A percentile compares a stretch with the other conserved stretches of the same genome.
Conservation (phyloP, 1,284 basidiomycete genomes). For the Mycosarcoma mackinlayi region DNA sequence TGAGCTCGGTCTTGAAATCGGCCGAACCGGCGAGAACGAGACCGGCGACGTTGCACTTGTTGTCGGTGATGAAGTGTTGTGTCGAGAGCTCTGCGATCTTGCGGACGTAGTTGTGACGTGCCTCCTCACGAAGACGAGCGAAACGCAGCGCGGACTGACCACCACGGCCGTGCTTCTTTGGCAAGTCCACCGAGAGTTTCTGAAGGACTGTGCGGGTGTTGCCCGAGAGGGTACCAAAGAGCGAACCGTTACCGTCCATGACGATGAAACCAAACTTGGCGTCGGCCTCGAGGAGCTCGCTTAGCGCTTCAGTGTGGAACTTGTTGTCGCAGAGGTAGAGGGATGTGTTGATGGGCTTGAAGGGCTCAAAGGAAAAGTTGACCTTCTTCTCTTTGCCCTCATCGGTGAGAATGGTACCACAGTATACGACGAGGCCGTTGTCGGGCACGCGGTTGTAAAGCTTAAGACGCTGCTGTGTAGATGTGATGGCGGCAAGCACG, state of each 20-base stretch:
- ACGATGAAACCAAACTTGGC: conserved; percentile 99
- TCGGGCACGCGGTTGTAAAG: conserved; percentile 89
- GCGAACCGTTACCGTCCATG: conserved; percentile 97
- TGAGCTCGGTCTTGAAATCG: conserved; percentile 98
- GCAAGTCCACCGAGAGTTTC: conserved; percentile 98
- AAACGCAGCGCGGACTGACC: conserved; percentile 99
- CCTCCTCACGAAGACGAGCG: conserved; percentile 98
- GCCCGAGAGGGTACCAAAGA: conserved; percentile 94
- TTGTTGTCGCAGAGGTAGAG: conserved; percentile 99
- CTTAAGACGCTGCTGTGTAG: conserved; percentile 98
- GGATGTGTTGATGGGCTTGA: conserved; percentile 90
- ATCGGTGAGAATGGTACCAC: conserved; percentile 94
- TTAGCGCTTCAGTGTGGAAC: conserved; percentile 97
- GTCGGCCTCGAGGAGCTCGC: conserved; percentile 96
- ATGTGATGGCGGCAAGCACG: conserved; percentile 96
- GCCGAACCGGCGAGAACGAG: conserved; percentile 97
- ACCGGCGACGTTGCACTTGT: conserved; percentile 98
- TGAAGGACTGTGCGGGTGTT: conserved; percentile 97
- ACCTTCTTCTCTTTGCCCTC: conserved; percentile 95
- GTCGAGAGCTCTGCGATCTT: conserved; percentile 97
- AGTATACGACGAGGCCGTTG: conserved; percentile 92
- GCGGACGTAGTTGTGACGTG: conserved; percentile 98
- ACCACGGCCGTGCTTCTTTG: conserved; percentile 99
- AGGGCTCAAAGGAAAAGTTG: conserved; percentile 89
- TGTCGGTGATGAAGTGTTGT: conserved; percentile 96